These are phyloP conservation scores for Termitomyces sp. DNA, from an alignment of 768 basidiomycete genomes.

Conservation along the genomic window DNA sequence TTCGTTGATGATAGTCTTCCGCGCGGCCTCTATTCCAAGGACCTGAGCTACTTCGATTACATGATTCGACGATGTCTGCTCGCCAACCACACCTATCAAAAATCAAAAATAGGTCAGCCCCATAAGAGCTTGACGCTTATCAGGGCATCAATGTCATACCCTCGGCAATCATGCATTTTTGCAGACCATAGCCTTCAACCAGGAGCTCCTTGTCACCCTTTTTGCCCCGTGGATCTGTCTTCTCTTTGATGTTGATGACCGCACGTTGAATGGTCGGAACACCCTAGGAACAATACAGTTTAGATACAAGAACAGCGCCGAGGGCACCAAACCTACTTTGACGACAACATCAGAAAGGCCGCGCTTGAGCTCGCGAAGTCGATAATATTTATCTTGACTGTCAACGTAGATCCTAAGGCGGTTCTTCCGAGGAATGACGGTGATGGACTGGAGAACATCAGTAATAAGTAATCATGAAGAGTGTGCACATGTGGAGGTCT, in stretches of 20 bases:
- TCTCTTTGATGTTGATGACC: constrained; percentile 94
- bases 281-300: constrained; percentile 49
- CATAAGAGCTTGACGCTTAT: not conserved
- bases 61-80: constrained; percentile 92
- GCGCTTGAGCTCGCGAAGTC: constrained; percentile 83
- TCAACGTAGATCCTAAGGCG: constrained; percentile 81
- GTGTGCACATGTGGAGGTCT: constrained; percentile 3
- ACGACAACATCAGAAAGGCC: constrained; percentile 84
- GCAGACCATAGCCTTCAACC: constrained; percentile 95
- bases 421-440: constrained; percentile 69
- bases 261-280: constrained; percentile 86
- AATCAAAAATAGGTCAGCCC: constrained; percentile 2
- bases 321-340: constrained; percentile 51
- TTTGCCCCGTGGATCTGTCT: constrained; percentile 73
- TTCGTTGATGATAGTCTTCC: constrained; percentile 92
- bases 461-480: not conserved
- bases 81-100: constrained; percentile 92
- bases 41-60: constrained; percentile 95
- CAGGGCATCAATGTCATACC: constrained; percentile 43
- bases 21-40: constrained; percentile 96
- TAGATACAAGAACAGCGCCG: not conserved
- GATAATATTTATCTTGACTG: constrained; percentile 75
- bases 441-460: constrained; percentile 56
- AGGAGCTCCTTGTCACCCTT: constrained; percentile 90
- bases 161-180: constrained; percentile 96